Evolutionary conservation across 2,329 filamentous ascomycete genomes (phyloP), one percentile per base, ranked within the genome.

Genomic region (Pseudopyricularia cyperi): DNA sequence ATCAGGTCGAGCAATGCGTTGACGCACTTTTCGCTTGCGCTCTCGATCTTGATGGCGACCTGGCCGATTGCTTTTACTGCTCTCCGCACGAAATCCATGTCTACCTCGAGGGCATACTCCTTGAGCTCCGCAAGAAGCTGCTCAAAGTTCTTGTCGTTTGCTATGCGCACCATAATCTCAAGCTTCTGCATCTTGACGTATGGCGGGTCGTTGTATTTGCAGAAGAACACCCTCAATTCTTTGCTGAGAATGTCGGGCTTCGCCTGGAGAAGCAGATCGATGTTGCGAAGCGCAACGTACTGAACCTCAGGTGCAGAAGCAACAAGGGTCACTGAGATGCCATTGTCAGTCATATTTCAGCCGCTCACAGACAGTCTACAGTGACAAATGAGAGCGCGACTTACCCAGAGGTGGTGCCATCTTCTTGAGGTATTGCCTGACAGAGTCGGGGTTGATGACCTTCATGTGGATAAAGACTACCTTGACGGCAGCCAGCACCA

Each of bases 161-260:
- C 89, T 82, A 98, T 97, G 67, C 93, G 84, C 48, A 98, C 91
- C 93, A 98, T 97, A 57, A 97, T 97, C 65, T 98, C 93, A 49
- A 98, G 79, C 65, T 98, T 98, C 65, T 95, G 87, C 55, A 98
- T 82, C 68, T 98, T 98, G 61, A 98, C 83, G 65, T 98, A 98
- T 22, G 89, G 89, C 2, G 93, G 91, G 60, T 98, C 93, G 65
- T 97, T 97, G 73, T 98, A 98, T 71, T 98, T 98, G 83, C 93
- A 98, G 72, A 98, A 98, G 72, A 98, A 98, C 8, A 98, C 93
- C 46, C 93, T 82, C 62, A 98, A 82, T 68, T 98, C 93, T 68
- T 97, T 97, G 75, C 88, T 95, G 9, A 98, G 76, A 52, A 98
- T 96, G 59, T 95, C 90, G 11, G 93, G 89, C 67, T 96, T 91